Conservation (phyloP, 495 filamentous ascomycete genomes). For the Jackrogersella minutella region DNA sequence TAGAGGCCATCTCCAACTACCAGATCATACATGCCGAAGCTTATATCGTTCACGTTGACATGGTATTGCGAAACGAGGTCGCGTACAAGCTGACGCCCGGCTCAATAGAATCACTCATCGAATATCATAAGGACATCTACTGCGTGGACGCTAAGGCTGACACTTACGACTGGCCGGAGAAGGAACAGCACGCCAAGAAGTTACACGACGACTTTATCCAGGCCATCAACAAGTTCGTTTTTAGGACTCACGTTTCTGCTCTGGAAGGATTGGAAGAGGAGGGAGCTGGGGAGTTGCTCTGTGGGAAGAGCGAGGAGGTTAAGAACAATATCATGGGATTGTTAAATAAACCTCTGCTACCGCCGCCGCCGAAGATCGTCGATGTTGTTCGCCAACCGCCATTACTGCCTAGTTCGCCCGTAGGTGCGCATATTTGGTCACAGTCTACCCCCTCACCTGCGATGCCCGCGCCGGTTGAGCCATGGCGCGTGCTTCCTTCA, state of each 20-base stretch:
- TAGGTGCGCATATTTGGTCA: conserved; percentile 82
- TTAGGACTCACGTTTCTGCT: conserved; percentile 85
- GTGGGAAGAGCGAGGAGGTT: conserved; percentile 91
- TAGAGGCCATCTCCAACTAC: conserved; percentile 93
- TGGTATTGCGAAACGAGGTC: conserved; percentile 97
- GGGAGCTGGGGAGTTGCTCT: conserved; percentile 90
- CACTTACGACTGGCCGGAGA: conserved; percentile 97
- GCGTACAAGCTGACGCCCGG: conserved; percentile 98
- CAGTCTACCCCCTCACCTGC: conserved; percentile 60
- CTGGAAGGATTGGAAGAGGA: conserved; percentile 97
- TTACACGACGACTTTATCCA: conserved; percentile 97
- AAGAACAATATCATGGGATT: conserved; percentile 86
- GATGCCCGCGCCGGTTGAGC: conserved; percentile 76
- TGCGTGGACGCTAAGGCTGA: conserved; percentile 87
- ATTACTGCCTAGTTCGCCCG: conserved; percentile 86
- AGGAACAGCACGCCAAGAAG: conserved; percentile 95
- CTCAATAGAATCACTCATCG: conserved; percentile 92
- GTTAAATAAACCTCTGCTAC: conserved; percentile 88
- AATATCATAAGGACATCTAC: conserved; percentile 97
- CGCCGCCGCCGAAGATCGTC: conserved; percentile 84
- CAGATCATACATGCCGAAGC: conserved; percentile 95
- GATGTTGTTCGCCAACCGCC: conserved; percentile 88
- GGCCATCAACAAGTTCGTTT: conserved; percentile 97
- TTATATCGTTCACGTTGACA: conserved; percentile 98
- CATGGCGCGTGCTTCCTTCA: conserved; percentile 93